Evolutionary conservation across 352 stramenopile genomes (phyloP), one percentile per base, ranked within the genome.

Genomic region (Blastocystis sp.): DNA sequence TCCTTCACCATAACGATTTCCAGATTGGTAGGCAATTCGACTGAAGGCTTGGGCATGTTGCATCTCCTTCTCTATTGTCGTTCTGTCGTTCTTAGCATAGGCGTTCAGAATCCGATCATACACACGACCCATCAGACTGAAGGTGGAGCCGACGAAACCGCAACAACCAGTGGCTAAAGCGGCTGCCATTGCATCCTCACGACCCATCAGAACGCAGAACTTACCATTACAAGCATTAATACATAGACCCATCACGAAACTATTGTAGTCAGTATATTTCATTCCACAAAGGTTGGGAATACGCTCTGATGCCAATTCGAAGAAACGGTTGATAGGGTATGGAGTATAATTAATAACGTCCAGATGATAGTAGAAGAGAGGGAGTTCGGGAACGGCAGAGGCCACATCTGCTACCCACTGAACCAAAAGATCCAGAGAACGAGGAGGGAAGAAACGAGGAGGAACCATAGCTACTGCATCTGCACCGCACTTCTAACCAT

Each of bases 391-490:
- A 56, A 61, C 57, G 29, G 57, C 77, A 11, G 37, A 39, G 4
- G 77, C 77, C 46, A 87, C 77, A 42, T 78, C 65, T 29, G 27
- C 21, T n/a, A 87, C 56, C 77, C 77, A 87, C 59, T 87, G 59
- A 11, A 87, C 77, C 39, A 87, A 46, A 4, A 65, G 46, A 51
- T 77, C 77, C 21, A 87, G 58, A 46, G 59, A 87, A 42, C 59
- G 77, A 54, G 77, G 77, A 87, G 77, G 39, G 65, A 87, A 87
- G 54, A 87, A 87, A 39, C 77, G 77, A 0, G 77, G 77, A 78
- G 77, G 77, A 94, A 95, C 73, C 92, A 92, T 11, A 90, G 92
- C 49, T 91, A 92, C 49, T 91, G 92, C 66, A 93, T 95, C 90
- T 91, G 91, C 71, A 90, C 91, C 9, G 89, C 91, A 14, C 93